Percentiles rank a stretch among this genome's conserved stretches.
These are phyloP conservation scores for Begonia loranthoides DNA, from an alignment of 306 rosid genomes.

Conservation along the genomic window DNA sequence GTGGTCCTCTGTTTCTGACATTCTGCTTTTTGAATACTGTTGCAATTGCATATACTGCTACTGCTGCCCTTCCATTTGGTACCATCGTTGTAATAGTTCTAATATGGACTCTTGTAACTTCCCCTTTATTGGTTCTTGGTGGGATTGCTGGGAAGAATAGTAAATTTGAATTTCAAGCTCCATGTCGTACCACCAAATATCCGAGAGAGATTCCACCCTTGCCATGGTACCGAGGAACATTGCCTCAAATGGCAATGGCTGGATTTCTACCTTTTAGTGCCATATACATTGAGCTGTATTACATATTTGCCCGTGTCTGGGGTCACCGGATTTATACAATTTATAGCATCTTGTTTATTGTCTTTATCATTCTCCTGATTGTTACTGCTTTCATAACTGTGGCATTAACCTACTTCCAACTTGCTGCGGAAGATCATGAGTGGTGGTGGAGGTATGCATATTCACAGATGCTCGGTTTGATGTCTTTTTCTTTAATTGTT, in stretches of 20 bases:
- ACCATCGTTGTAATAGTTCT: constrained; percentile 56
- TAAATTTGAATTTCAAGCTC: constrained; percentile 57
- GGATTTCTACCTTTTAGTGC: constrained; percentile 65
- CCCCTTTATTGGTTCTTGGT: constrained; percentile 58
- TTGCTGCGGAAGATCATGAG: constrained; percentile 64
- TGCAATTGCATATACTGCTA: constrained; percentile 49
- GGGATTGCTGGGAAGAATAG: constrained; percentile 65
- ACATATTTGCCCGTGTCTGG: constrained; percentile 57
- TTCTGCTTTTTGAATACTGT: constrained; percentile 51
- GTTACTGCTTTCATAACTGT: constrained; percentile 54
- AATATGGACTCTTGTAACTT: constrained; percentile 54
- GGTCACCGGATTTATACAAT: constrained; percentile 63
- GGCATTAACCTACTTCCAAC: constrained; percentile 56
- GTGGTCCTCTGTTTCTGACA: constrained; percentile 48
- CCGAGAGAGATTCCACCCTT: constrained; percentile 57
- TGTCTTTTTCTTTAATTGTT: background rate
- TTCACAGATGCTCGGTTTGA: background rate
- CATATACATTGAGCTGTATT: constrained; percentile 48
- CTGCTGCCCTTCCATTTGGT: constrained; percentile 66
- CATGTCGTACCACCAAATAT: constrained; percentile 40
- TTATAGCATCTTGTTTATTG: constrained; percentile 53
- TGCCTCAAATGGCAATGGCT: constrained; percentile 71
- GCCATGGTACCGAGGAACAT: constrained; percentile 50
- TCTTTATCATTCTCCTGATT: constrained; percentile 44
- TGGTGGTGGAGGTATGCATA: constrained; percentile 70